Percentiles rank a stretch among this genome's conserved stretches.
Evolutionary conservation across 306 rosid species (phyloP).

Genomic region (Acmispon strigosus): DNA sequence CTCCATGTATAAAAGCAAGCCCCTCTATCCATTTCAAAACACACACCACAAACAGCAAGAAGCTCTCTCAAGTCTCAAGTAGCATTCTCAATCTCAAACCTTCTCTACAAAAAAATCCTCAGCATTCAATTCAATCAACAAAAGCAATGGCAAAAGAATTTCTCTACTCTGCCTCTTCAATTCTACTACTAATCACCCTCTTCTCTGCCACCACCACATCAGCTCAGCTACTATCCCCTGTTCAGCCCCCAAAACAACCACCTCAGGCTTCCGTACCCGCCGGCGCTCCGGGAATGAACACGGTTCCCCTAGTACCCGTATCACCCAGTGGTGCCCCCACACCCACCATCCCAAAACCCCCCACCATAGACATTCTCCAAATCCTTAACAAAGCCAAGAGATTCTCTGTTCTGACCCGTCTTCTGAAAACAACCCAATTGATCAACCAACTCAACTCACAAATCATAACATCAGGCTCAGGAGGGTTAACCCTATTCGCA

Average conservation of each 20-base stretch:
- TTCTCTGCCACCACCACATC: neutral
- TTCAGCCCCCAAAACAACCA: constrained; percentile 22
- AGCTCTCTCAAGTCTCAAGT: no score
- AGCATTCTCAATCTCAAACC: no score
- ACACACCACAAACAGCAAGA: neutral
- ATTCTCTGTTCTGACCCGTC: constrained; percentile 37
- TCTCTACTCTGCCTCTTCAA: constrained; percentile 5
- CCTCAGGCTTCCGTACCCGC: neutral
- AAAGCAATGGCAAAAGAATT: constrained; percentile 12
- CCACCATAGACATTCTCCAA: constrained; percentile 23
- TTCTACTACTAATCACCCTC: no score
- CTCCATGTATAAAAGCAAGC: constrained; percentile 22
- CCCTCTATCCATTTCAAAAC: neutral
- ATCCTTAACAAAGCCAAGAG: constrained; percentile 39
- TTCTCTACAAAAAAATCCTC: no score
- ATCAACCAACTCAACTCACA: no score
- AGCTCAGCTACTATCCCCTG: constrained; percentile 30
- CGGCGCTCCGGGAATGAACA: neutral
- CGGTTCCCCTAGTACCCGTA: neutral
- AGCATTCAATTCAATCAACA: neutral
- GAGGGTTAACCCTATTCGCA: constrained; percentile 38
- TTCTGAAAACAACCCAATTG: constrained; percentile 34
- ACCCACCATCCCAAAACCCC: constrained; percentile 27
- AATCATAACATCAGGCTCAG: constrained; percentile 26
- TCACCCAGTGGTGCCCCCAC: constrained; percentile 26